These are phyloP conservation scores for Didymella keratinophila DNA, from an alignment of 2,329 filamentous ascomycete genomes.

Conservation along the genomic window DNA sequence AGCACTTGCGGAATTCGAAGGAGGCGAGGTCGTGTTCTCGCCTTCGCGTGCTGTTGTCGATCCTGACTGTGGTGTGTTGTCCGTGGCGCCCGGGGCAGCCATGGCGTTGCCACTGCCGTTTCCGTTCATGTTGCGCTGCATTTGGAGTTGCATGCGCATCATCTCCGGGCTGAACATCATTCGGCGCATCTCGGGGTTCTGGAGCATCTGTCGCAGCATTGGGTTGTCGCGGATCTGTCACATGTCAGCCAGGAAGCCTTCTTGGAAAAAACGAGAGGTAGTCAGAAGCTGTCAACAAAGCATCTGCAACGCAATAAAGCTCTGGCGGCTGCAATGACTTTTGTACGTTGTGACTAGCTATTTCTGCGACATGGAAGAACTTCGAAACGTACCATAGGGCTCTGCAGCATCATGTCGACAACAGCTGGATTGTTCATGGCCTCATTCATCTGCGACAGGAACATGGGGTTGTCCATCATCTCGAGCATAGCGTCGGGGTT, in stretches of 20 bases:
- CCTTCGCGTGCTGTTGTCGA: conserved; percentile 46
- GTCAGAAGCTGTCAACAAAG: no score
- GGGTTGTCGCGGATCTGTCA: conserved; percentile 80
- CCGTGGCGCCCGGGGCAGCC: conserved; percentile 89
- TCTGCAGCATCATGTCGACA: conserved; percentile 76
- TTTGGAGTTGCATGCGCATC: conserved; percentile 80
- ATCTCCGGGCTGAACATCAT: conserved; percentile 94
- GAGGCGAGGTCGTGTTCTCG: conserved; percentile 29
- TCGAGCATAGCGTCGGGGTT: conserved; percentile 80
- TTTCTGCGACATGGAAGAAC: no score
- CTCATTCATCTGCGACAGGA: conserved; percentile 89
- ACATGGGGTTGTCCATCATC: conserved; percentile 88
- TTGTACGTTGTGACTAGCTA: no score
- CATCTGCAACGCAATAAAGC: no score
- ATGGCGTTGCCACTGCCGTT: conserved; percentile 62
- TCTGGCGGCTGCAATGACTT: no score
- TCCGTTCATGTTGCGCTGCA: conserved; percentile 72
- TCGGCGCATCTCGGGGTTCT: conserved; percentile 84
- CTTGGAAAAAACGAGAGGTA: no score
- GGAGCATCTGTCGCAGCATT: conserved; percentile 84
- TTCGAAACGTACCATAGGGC: conserved; percentile 63
- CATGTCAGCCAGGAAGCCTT: conserved; percentile 21
- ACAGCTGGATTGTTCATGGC: conserved; percentile 94
- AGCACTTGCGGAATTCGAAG: conserved; percentile 44
- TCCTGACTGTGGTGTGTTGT: conserved; percentile 70